Base-by-base conservation (phyloP, 176 grass and related monocot genomes). In the Chloris gayana region DNA sequence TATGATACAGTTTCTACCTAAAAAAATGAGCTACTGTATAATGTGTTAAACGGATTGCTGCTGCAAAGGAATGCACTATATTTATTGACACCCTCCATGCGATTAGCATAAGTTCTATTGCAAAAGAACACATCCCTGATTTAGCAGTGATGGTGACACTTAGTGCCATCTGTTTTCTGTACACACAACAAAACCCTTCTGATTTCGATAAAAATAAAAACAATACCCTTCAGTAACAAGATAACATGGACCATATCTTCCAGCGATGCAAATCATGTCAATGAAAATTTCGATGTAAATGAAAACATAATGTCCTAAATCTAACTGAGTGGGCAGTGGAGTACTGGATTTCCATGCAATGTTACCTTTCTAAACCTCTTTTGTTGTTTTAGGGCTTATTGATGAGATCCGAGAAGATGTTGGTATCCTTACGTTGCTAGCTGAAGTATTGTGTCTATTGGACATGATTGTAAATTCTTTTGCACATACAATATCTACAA, bases 401-500 rank as follows among this genome's bases (percentile, higher is more conserved):
- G 88, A 92, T 44, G 78, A 82, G 61, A 94, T 98, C 81, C 89
- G 92, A 91, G 75, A 91, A 80, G 92, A 94, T 64, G 75, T 94
- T 53, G 68, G 73, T 77, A 94, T 98, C 61, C 77, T 94, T 59
- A 94, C 90, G 21, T 47, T 93, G 85, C 95, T 98, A 19, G 90
- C 95, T 25, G 95, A 98, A 75, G 95, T 93, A 69, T 72, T 98
- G 32, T 94, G 92, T 76, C 87, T 94, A 53, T 74, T 98, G 74
- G 95, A 94, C 86, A 95, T 98, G 95, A 91, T 95, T 88, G 92
- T 94, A 67, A 98, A 95, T 85, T 98, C 95, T 82, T 98, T 98
- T 89, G 92, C 90, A 13, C 80, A 94, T 78, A 93, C 78, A 66
- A 80, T 98, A 91, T 98, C 95, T 74, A 91, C 92, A 87, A 94